Base-by-base conservation (phyloP, 2,329 filamentous ascomycete species). In the Zarea fungicola region DNA sequence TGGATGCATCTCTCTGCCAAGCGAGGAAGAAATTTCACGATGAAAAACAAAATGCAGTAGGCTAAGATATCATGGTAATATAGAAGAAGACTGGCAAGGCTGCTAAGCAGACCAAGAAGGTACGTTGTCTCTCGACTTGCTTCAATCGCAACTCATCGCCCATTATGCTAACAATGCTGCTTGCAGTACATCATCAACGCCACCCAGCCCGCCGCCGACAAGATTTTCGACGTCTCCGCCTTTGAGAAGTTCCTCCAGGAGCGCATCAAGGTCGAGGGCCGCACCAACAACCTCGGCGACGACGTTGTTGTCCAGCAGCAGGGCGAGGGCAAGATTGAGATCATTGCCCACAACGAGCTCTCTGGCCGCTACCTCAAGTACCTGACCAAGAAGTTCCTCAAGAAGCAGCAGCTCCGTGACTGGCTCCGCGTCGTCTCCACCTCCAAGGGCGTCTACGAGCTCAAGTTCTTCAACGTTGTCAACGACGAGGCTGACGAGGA, bases 181-280 rank as follows among this genome's bases (percentile, higher is more conserved):
- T n/a, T 51, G 48, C 62, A 95, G 92, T 99, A 89, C 85, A 85
- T 95, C 81, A 97, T 99, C 88, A 95, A 99, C 81, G 92, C 91
- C 74, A 91, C 89, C 67, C 92, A 97, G 79, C 93, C 93, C 66
- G 91, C 91, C 64, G 88, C 84, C 79, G 93, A 99, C 84, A 97
- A 97, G 86, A 99, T 99, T 84, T 97, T 99, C 84, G 93, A 99
- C 75, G 85, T 96, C 72, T 84, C 88, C 66, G 91, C 91, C 63
- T 99, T 99, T 74, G 91, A 96, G 80, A 97, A 97, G 85, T 99
- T 99, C 87, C 88, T 99, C 58, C 91, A 96, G 83, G 93, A 97
- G 77, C 90, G 88, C 78, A 95, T 99, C 85, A 99, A 99, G 89
- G 90, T 99, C 65, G 93, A 96, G 63, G 92, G 92, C 78, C 92